Evolutionary conservation across 1,139 yeast species (phyloP).

Genomic region (Saccharomyces hybrid): DNA sequence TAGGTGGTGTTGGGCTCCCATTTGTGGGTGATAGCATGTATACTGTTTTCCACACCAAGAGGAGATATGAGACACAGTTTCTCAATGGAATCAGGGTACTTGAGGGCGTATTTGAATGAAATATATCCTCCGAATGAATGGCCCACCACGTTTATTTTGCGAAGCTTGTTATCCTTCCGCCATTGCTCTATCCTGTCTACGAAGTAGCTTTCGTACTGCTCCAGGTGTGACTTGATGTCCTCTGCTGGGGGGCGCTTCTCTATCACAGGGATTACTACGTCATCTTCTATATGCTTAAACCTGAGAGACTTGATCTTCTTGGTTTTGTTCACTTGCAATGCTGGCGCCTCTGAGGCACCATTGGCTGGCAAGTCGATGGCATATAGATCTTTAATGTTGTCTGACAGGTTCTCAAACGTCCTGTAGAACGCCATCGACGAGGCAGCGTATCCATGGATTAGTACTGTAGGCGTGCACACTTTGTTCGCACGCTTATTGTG

Average conservation of each 20-base stretch:
- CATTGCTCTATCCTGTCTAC: conserved; percentile 78
- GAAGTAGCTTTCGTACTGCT: conserved; percentile 62
- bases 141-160: conserved; percentile 66
- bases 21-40: conserved; percentile 50
- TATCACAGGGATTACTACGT: conserved; percentile 11
- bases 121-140: conserved; percentile 93
- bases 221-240: conserved; percentile 2
- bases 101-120: conserved; percentile 67
- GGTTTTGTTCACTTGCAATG: conserved; percentile 22
- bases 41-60: conserved; percentile 76
- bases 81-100: conserved; percentile 60
- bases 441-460: conserved; percentile 91
- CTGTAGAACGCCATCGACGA: conserved; percentile 79
- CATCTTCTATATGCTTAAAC: conserved; percentile 3
- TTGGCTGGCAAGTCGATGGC: conserved; percentile 81
- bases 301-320: conserved; percentile 2
- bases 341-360: conserved; percentile 39
- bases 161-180: conserved; percentile 53
- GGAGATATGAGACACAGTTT: conserved; percentile 76
- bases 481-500: conserved; percentile 12
- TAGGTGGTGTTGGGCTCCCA: conserved; percentile 13
- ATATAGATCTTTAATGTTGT: conserved; percentile 47
- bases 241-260: conserved; percentile 9
- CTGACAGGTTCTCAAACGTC: conserved; percentile 50
- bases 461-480: conserved; percentile 39